These are phyloP conservation scores for Fusarium staphyleae DNA, from an alignment of 2,329 filamentous ascomycete species.

Conservation along the genomic window DNA sequence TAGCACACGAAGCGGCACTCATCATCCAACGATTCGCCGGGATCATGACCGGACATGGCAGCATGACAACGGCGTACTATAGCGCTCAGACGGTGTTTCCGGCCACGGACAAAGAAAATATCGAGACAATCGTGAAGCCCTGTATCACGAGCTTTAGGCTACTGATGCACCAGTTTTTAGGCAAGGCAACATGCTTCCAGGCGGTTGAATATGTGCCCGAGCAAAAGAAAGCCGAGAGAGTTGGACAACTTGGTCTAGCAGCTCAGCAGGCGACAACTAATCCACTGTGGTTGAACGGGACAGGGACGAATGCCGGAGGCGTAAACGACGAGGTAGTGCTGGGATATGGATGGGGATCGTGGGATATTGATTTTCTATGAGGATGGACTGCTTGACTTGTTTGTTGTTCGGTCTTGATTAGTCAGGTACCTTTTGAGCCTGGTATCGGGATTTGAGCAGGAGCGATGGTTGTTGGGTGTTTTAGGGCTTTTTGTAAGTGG, in stretches of 20 bases:
- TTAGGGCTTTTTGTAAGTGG: too few relatives aligned
- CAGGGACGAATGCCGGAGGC: slow-evolving; percentile 16
- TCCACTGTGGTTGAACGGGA: slow-evolving; percentile 33
- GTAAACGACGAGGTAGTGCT: slow-evolving; percentile 33
- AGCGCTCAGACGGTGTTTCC: slow-evolving; percentile 24
- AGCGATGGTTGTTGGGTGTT: too few relatives aligned
- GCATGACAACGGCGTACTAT: slow-evolving; percentile 27
- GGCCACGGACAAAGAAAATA: slow-evolving; percentile 18
- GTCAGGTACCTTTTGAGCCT: too few relatives aligned
- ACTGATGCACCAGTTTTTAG: slow-evolving; percentile 46
- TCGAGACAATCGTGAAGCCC: slow-evolving; percentile 30
- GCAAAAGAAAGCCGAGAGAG: slow-evolving; percentile 18
- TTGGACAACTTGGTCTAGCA: slow-evolving; percentile 10
- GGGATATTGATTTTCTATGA: slow-evolving; percentile 41
- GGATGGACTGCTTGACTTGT: not conserved
- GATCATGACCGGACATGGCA: slow-evolving; percentile 28
- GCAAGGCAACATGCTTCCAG: slow-evolving; percentile 45
- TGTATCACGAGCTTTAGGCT: slow-evolving; percentile 34
- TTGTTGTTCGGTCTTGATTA: not conserved
- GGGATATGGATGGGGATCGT: slow-evolving; percentile 38
- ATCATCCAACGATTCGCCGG: slow-evolving; percentile 45
- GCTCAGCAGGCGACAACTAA: slow-evolving; percentile 29
- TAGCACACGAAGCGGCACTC: slow-evolving; percentile 46
- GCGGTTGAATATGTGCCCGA: slow-evolving; percentile 32
- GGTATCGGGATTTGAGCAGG: too few relatives aligned